Evolutionary conservation across 1,284 basidiomycete genomes (phyloP).

Genomic region (Stygiomarasmius scandens): DNA sequence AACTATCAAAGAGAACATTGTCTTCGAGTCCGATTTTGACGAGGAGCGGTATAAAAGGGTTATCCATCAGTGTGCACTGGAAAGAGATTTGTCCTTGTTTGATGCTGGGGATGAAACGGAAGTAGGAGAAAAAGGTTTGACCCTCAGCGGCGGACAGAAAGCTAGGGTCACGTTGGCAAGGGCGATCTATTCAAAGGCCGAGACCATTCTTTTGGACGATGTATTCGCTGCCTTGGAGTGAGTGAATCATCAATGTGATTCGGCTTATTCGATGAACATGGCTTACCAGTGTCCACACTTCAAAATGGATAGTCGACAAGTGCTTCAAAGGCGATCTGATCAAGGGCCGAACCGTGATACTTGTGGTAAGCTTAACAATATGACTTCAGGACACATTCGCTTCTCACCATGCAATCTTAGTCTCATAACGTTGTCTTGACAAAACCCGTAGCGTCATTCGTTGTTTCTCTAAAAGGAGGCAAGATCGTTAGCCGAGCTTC

Average conservation of each 20-base stretch:
- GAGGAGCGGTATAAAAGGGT: no score
- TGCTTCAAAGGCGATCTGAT: constrained; percentile 74
- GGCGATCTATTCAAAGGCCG: constrained; percentile 66
- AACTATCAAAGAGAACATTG: constrained; percentile 71
- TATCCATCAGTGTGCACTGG: no score
- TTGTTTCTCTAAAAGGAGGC: background rate
- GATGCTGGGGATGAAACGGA: no score
- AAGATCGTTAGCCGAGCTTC: background rate
- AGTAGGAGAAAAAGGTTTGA: no score
- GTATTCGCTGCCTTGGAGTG: no score
- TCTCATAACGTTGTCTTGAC: background rate
- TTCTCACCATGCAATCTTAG: no score
- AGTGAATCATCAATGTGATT: constrained; percentile 41
- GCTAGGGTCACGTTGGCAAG: constrained; percentile 74
- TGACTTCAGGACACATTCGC: no score
- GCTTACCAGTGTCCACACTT: constrained; percentile 52
- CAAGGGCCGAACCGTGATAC: constrained; percentile 67
- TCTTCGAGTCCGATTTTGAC: constrained; percentile 79
- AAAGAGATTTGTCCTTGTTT: no score
- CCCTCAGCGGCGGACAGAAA: constrained; percentile 72
- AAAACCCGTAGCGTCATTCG: background rate
- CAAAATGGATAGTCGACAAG: constrained; percentile 77
- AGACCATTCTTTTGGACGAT: constrained; percentile 68
- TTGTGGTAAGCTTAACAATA: constrained; percentile 69
- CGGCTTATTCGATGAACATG: background rate